Evolutionary conservation across 352 stramenopile species (phyloP).

Genomic region (Nothophytophthora sp.): DNA sequence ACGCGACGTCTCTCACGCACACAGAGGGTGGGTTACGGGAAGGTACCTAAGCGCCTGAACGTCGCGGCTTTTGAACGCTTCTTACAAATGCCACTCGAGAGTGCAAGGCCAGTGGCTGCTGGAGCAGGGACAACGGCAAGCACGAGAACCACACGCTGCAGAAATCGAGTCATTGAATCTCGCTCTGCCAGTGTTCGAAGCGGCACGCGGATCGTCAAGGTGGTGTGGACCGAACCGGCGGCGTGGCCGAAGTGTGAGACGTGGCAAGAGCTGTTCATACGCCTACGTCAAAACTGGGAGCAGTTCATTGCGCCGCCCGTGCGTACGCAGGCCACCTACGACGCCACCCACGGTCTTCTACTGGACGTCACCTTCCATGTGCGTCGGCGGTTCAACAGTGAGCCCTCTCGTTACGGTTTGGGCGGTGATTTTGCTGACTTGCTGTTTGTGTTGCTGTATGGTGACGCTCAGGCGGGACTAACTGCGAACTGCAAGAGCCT

Average conservation of each 20-base stretch:
- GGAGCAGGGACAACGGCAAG: not conserved
- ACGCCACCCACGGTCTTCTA: conserved; percentile 52
- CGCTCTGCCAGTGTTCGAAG: conserved; percentile 44
- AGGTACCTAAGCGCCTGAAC: conserved; percentile 48
- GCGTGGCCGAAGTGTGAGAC: conserved; percentile 28
- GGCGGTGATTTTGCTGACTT: not conserved
- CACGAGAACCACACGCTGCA: conserved; percentile 8
- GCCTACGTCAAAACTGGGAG: conserved; percentile 28
- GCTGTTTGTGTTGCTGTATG: no score
- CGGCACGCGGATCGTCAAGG: conserved; percentile 79
- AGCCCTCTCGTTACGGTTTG: not conserved
- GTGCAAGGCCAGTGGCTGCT: not conserved
- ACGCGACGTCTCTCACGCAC: conserved; percentile 39
- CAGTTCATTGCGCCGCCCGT: conserved; percentile 39
- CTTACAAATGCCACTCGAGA: conserved; percentile 23
- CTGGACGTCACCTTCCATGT: conserved; percentile 65
- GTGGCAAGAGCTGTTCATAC: conserved; percentile 18
- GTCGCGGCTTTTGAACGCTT: conserved; percentile 58
- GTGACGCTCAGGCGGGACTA: conserved; percentile 31
- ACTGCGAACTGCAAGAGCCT: conserved; percentile 30
- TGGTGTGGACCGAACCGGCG: conserved; percentile 87
- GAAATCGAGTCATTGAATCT: conserved; percentile 67
- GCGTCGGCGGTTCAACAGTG: conserved; percentile 5
- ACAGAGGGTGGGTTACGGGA: conserved; percentile 37
- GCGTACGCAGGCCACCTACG: conserved; percentile 64